Evolutionary conservation across 345 rosid species (phyloP).

Genomic region (Euphorbia lathyris): DNA sequence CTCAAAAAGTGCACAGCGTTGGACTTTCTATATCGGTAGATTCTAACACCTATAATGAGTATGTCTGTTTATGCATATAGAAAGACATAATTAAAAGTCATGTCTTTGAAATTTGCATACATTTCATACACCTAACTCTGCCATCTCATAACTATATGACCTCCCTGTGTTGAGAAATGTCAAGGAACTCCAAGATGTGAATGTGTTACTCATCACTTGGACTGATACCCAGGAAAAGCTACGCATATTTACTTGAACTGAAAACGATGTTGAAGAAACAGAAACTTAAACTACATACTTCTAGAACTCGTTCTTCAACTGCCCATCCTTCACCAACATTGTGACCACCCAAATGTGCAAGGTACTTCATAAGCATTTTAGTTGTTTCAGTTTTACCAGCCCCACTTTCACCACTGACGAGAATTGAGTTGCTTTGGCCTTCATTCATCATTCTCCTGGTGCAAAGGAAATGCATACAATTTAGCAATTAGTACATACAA

Average conservation of each 20-base stretch:
- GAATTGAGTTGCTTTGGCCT: conserved; percentile 68
- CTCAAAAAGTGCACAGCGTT: neutral
- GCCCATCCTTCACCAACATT: conserved; percentile 60
- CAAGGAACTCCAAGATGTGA: neutral
- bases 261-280: neutral
- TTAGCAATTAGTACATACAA: conserved; percentile 13
- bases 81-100: neutral
- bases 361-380: conserved; percentile 90
- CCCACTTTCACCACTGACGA: conserved; percentile 97
- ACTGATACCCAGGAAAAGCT: neutral
- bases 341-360: conserved; percentile 79
- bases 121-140: neutral
- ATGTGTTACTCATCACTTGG: neutral
- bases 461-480: conserved; percentile 12
- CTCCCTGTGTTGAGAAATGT: neutral
- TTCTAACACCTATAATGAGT: neutral
- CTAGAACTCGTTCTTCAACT: conserved; percentile 76
- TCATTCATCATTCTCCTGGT: conserved; percentile 79
- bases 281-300: conserved; percentile 48
- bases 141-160: neutral
- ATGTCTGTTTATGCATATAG: neutral
- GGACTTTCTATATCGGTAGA: neutral
- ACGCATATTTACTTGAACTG: neutral
- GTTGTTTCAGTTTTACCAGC: conserved; percentile 98
- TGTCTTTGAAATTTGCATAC: neutral